phyloP scores from a whole-genome alignment of 768 basidiomycete genomes.

The Chalciporus pseudorubinellus region DNA sequence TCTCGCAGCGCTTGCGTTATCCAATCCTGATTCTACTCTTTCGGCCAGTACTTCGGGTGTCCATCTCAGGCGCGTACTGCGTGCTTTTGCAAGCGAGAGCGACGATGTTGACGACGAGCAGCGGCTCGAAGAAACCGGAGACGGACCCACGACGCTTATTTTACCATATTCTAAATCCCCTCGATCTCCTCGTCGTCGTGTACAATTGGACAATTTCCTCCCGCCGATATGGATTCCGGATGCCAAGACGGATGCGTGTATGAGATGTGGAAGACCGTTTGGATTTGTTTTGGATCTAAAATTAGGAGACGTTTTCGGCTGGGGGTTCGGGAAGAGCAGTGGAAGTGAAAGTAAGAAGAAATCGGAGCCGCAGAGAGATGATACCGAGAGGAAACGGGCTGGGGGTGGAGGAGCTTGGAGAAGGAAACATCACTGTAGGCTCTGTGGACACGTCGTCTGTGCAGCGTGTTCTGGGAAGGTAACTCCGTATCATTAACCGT shows the following conservation, averaged over 20 bases:
- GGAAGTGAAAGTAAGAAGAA: conserved; percentile 14
- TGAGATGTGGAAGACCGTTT: conserved; percentile 77
- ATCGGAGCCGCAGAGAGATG: conserved; percentile 7
- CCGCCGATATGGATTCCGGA: conserved; percentile 95
- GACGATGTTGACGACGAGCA: conserved; percentile 32
- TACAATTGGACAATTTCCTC: conserved; percentile 55
- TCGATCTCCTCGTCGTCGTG: conserved; percentile 22
- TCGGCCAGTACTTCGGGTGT: conserved; percentile 74
- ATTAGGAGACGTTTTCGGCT: conserved; percentile 27
- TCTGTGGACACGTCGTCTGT: conserved; percentile 87
- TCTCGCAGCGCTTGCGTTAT: conserved; percentile 68
- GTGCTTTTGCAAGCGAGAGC: conserved; percentile 60
- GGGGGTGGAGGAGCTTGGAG: conserved; percentile 37
- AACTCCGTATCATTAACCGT: conserved; percentile 12
- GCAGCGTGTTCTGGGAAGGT: conserved; percentile 80
- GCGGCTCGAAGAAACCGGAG: conserved; percentile 43
- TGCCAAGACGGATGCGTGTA: conserved; percentile 75
- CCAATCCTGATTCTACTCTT: conserved; percentile 76
- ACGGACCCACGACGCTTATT: conserved; percentile 36
- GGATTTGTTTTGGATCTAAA: conserved; percentile 42
- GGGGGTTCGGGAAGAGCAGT: conserved; percentile 36
- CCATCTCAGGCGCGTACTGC: conserved; percentile 69
- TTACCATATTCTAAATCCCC: background rate
- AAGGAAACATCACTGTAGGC: conserved; percentile 80
- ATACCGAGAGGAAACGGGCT: conserved; percentile 7